phyloP scores from a whole-genome alignment of 129 eudicot species.

The Pittosporum tobira region DNA sequence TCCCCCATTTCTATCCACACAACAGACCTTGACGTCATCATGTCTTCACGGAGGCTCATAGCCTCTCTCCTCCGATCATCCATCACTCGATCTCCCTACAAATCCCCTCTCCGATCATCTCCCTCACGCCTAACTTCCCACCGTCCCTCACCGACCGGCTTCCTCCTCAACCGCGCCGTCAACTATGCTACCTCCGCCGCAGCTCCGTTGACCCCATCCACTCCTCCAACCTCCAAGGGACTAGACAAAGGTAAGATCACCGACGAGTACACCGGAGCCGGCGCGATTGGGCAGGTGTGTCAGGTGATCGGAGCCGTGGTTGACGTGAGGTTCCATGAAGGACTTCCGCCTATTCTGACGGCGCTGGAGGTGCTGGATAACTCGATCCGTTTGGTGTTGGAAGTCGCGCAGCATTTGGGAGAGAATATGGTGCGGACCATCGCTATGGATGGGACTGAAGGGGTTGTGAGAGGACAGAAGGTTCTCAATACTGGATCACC shows the following conservation, averaged over 20 bases:
- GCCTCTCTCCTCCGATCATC: conserved; percentile 10
- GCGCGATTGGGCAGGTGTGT: conserved; percentile 78
- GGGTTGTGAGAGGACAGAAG: conserved; percentile 82
- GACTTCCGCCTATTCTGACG: conserved; percentile 88
- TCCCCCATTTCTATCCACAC: neutral
- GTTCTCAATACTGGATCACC: conserved; percentile 97
- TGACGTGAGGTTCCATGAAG: conserved; percentile 85
- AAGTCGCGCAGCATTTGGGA: conserved; percentile 96
- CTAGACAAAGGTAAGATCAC: conserved; percentile 52
- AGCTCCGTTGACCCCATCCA: neutral
- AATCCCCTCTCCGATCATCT: neutral
- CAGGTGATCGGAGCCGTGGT: conserved; percentile 99
- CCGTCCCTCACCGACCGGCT: neutral
- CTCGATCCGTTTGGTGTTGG: conserved; percentile 70
- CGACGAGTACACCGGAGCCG: conserved; percentile 87
- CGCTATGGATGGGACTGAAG: conserved; percentile 99
- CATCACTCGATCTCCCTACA: neutral
- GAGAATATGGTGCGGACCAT: conserved; percentile 86
- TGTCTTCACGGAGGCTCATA: conserved; percentile 11
- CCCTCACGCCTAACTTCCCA: neutral
- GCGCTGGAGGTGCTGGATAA: conserved; percentile 85
- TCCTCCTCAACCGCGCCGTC: neutral
- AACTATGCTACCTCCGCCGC: neutral
- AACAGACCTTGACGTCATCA: neutral
- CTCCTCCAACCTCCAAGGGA: conserved; percentile 17